These are phyloP conservation scores for Jatropha multifida DNA, from an alignment of 441 rosid genomes.

Conservation along the genomic window DNA sequence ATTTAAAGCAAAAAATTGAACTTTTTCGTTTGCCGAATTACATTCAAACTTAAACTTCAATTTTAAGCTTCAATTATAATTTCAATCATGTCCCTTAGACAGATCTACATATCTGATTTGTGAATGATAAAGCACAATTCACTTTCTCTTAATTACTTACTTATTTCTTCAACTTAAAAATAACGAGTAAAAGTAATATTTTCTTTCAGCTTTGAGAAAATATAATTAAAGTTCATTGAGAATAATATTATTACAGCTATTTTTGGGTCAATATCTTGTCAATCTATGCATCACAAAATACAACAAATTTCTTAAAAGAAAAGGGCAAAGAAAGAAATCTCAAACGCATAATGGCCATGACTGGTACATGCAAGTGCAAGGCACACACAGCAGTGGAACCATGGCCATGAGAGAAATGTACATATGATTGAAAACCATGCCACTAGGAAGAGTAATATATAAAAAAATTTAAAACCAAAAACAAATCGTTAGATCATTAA, in stretches of 20 bases:
- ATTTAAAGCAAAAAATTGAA: neutral
- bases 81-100: neutral
- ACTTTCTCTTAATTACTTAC: neutral
- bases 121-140: neutral
- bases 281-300: neutral
- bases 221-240: neutral
- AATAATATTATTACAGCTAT: neutral
- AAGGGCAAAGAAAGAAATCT: neutral
- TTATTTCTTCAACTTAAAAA: neutral
- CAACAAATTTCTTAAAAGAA: neutral
- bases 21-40: neutral
- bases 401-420: neutral
- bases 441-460: conserved; percentile 7
- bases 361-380: neutral
- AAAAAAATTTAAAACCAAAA: conserved; percentile 1
- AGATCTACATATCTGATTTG: neutral
- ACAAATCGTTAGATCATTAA: neutral
- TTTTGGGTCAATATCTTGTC: neutral
- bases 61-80: neutral
- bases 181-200: too few species aligned
- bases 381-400: neutral
- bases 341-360: neutral
- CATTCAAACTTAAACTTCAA: neutral
- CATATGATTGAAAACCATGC: neutral
- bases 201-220: neutral